Evolutionary conservation across 164 flowering plant species (phyloP).

Genomic region (Paratinospora sagittata): DNA sequence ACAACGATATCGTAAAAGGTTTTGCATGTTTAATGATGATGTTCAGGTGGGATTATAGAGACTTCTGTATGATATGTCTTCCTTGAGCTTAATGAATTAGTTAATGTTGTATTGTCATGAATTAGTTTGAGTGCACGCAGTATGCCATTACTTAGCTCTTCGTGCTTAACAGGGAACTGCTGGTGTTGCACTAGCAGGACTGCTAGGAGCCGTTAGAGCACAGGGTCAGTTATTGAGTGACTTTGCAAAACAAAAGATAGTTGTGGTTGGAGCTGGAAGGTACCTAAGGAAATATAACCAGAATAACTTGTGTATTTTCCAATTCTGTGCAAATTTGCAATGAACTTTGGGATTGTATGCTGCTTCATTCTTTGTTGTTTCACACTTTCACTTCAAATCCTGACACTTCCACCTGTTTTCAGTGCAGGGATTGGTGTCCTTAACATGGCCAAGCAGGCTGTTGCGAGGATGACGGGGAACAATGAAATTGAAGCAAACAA

Average conservation of each 20-base stretch:
- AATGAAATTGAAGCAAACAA: conserved; percentile 31
- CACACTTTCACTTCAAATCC: conserved; percentile 11
- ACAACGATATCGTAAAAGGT: conserved; percentile 72
- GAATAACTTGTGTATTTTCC: neutral
- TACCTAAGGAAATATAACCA: conserved; percentile 20
- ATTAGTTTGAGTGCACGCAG: neutral
- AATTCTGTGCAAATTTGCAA: neutral
- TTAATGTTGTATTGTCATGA: neutral
- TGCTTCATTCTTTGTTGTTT: neutral
- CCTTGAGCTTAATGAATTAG: neutral
- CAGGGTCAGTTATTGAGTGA: conserved; percentile 85
- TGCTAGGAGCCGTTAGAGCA: conserved; percentile 92
- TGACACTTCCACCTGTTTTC: conserved; percentile 28
- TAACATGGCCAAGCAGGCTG: conserved; percentile 71
- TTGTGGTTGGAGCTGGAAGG: conserved; percentile 99
- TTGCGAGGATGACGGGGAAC: conserved; percentile 56
- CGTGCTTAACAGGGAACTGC: conserved; percentile 79
- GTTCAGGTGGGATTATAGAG: conserved; percentile 54
- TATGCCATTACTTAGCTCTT: conserved; percentile 8
- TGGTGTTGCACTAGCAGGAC: conserved; percentile 97
- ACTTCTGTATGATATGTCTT: neutral
- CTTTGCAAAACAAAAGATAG: conserved; percentile 90
- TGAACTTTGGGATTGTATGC: neutral
- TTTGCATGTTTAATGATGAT: conserved; percentile 99
- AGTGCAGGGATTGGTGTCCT: conserved; percentile 99